Evolutionary conservation across 345 rosid genomes (phyloP).

Genomic region (Conringia planisiliqua): DNA sequence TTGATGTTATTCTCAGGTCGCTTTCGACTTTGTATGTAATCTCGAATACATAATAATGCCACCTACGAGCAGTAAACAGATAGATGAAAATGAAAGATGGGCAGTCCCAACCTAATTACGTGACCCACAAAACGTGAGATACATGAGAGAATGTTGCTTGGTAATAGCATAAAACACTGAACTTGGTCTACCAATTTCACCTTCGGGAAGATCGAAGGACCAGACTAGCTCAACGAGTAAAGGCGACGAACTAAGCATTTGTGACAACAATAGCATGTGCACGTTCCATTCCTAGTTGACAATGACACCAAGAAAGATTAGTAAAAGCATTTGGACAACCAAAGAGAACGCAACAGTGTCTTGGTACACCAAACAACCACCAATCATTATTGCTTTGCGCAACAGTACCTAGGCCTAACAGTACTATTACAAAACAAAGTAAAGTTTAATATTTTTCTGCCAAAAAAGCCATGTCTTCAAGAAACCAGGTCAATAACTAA

Average conservation of each 20-base stretch:
- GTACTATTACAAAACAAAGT: slow-evolving; percentile 3
- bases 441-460: neutral
- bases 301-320: neutral
- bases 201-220: slow-evolving; percentile 13
- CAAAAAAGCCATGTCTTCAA: neutral
- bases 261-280: slow-evolving; percentile 26
- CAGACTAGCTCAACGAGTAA: slow-evolving; percentile 1
- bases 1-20: slow-evolving; percentile 34
- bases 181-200: slow-evolving; percentile 31
- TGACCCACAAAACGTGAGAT: slow-evolving; percentile 34
- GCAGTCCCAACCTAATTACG: slow-evolving; percentile 27
- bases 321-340: slow-evolving; percentile 5
- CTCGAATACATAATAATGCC: slow-evolving; percentile 27
- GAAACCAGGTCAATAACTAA: neutral
- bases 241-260: slow-evolving; percentile 10
- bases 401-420: slow-evolving; percentile 22
- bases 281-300: slow-evolving; percentile 19
- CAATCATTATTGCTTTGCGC: slow-evolving; percentile 16
- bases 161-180: slow-evolving; percentile 17
- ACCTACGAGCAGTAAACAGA: slow-evolving; percentile 31
- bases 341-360: slow-evolving; percentile 5
- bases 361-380: slow-evolving; percentile 31
- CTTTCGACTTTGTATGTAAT: slow-evolving; percentile 30
- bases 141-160: slow-evolving; percentile 25
- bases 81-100: slow-evolving; percentile 35